Conservation (phyloP, 2,329 filamentous ascomycete species). For the Fusarium redolens region DNA sequence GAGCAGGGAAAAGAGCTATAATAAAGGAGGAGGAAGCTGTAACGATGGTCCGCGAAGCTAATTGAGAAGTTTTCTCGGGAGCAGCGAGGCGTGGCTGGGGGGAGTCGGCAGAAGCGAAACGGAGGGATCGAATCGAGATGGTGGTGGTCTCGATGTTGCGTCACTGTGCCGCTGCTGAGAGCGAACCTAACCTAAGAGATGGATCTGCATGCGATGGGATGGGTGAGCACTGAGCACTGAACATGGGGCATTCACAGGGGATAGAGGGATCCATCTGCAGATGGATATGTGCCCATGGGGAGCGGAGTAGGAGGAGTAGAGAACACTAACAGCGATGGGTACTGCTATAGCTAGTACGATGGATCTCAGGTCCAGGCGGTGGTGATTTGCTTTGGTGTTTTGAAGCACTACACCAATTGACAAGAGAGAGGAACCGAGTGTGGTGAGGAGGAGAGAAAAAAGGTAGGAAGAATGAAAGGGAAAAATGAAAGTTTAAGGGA, state of each 20-base stretch:
- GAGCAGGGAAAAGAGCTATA: conserved; percentile 23
- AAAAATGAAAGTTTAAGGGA: background rate
- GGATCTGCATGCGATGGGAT: conserved; percentile 40
- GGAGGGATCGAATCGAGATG: conserved; percentile 39
- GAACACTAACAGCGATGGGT: conserved; percentile 20
- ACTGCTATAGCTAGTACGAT: conserved; percentile 7
- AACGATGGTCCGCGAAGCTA: conserved; percentile 33
- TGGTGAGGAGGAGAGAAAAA: background rate
- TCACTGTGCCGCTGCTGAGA: conserved; percentile 44
- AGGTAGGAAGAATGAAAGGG: background rate
- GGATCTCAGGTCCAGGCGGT: conserved; percentile 19
- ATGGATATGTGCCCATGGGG: conserved; percentile 35
- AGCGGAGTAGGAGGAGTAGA: conserved; percentile 14
- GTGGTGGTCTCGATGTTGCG: conserved; percentile 44
- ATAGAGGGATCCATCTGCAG: conserved; percentile 13
- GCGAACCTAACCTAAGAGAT: conserved; percentile 33
- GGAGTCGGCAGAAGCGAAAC: conserved; percentile 38
- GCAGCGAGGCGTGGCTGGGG: conserved; percentile 40
- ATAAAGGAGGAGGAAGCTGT: conserved; percentile 41
- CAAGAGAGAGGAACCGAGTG: conserved; percentile 1
- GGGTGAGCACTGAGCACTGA: conserved; percentile 24
- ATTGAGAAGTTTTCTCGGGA: conserved; percentile 42
- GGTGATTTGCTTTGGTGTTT: conserved; percentile 23
- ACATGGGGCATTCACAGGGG: conserved; percentile 37
- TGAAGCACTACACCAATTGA: conserved; percentile 9